Base-by-base conservation (phyloP, 352 stramenopile genomes). In the Thraustochytrium striatum region DNA sequence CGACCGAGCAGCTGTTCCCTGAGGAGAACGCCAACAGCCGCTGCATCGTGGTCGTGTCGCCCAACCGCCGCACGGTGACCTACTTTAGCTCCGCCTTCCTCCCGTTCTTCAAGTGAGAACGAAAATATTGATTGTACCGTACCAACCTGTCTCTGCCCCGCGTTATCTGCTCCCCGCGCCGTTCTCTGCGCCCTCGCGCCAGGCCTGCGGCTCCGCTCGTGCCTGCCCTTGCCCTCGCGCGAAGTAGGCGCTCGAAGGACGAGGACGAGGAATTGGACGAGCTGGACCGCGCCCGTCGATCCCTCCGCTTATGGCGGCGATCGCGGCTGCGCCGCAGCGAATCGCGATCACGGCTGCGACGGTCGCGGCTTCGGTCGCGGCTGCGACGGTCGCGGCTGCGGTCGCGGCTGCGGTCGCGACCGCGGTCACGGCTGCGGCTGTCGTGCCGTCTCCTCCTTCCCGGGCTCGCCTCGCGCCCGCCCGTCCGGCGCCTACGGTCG, bases 71-170 rank as follows among this genome's bases (percentile, higher is more conserved):
- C 47, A 68, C 65, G 7, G 65, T 75, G 7, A 70, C 65, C 3
- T 72, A 32, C 52, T 21, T 75, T n/a, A 55, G 16, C 32, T 62
- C 44, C 0, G 58, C 65, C 43, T 75, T 75, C 2, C 25, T 75
- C 52, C 65, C 65, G 9, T 72, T 62, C 52, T 61, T 75, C 25
- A 55, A 30, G 32, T 43, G 1, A 1, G 38, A 16, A 16, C 16
- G 25, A 61, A 32, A 70, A 61, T 73, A 0, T 36, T 47, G 13
- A 0, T 33, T 16, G 32, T 21, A 36, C 53, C n/a, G n/a, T 21
- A 61, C 53, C 11, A 30, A 21, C n/a, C 57, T 70, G 50, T 2
- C 5, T 61, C 25, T 61, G 7, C 53, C n/a, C n/a, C 32, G 7
- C n/a, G 5, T 61, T 36, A 7, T 61, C 53, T 21, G 25, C 30